A percentile compares a stretch with the other conserved stretches of the same genome.
Evolutionary conservation across 768 basidiomycete genomes (phyloP).

Genomic region (Roridomyces roridus): DNA sequence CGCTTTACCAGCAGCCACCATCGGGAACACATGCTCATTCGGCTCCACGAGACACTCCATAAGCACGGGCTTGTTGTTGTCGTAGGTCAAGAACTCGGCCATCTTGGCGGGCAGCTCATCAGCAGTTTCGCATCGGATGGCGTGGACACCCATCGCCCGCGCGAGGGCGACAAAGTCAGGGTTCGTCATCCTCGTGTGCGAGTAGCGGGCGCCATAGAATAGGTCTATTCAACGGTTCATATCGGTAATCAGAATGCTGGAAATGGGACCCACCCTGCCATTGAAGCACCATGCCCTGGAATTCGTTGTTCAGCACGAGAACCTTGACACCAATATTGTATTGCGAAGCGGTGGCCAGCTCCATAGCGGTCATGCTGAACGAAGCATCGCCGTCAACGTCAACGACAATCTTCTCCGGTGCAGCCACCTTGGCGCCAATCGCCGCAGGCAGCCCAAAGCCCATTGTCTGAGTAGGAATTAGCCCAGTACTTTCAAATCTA

Average conservation of each 20-base stretch:
- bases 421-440: conserved; percentile 96
- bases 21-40: conserved; percentile 90
- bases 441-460: conserved; percentile 95
- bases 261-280: conserved; percentile 81
- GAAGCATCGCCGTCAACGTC: conserved; percentile 99
- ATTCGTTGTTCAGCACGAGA: conserved; percentile 92
- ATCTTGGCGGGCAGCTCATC: conserved; percentile 92
- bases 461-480: conserved; percentile 74
- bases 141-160: conserved; percentile 91
- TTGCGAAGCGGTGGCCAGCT: conserved; percentile 92
- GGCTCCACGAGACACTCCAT: conserved; percentile 89
- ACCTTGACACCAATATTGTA: conserved; percentile 95
- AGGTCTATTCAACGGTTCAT: conserved; percentile 58
- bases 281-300: conserved; percentile 99
- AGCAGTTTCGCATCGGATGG: conserved; percentile 71
- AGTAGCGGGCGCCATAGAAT: conserved; percentile 97
- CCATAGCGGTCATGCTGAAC: conserved; percentile 99
- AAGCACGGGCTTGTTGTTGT: conserved; percentile 83
- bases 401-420: conserved; percentile 90
- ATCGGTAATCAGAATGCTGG: neutral
- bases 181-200: conserved; percentile 94
- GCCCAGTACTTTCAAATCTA: too few species aligned
- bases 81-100: conserved; percentile 98
- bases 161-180: conserved; percentile 94
- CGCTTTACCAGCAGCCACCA: conserved; percentile 94